phyloP scores from a whole-genome alignment of 2,329 filamentous ascomycete genomes.

The Fusarium brevicatenulatum region DNA sequence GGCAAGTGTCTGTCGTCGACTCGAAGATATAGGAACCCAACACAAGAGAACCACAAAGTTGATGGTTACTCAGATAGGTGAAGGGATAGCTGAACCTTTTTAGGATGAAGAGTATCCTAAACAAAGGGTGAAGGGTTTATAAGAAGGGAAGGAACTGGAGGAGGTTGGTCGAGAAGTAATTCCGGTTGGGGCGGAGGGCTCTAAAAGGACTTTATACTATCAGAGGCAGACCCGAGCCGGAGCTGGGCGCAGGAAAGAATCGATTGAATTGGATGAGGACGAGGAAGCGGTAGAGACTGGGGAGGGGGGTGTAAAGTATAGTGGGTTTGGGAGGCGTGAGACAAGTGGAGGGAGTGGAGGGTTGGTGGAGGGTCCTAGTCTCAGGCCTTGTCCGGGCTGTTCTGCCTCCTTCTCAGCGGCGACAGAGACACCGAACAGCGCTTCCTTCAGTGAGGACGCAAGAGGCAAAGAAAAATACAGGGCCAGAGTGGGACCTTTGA shows the following conservation, averaged over 20 bases:
- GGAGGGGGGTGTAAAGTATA: slow-evolving; percentile 22
- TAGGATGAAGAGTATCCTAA: slow-evolving; percentile 34
- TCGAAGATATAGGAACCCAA: slow-evolving; percentile 16
- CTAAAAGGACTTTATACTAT: slow-evolving; percentile 45
- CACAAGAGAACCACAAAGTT: slow-evolving; percentile 35
- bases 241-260: slow-evolving; percentile 28
- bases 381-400: not conserved
- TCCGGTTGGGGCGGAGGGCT: slow-evolving; percentile 41
- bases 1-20: slow-evolving; percentile 30
- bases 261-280: slow-evolving; percentile 27
- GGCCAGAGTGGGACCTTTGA: slow-evolving; percentile 5
- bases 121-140: slow-evolving; percentile 11
- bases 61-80: slow-evolving; percentile 31
- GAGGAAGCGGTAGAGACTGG: slow-evolving; percentile 31
- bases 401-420: slow-evolving; percentile 8
- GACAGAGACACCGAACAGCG: slow-evolving; percentile 17
- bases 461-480: slow-evolving; percentile 20
- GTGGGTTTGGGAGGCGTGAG: slow-evolving; percentile 35
- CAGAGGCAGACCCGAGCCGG: slow-evolving; percentile 38
- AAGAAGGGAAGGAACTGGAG: slow-evolving; percentile 12
- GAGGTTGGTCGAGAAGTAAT: slow-evolving; percentile 24
- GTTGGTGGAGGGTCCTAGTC: slow-evolving; percentile 23
- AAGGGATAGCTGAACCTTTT: slow-evolving; percentile 26
- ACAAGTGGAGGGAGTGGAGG: slow-evolving; percentile 43
- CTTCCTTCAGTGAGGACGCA: slow-evolving; percentile 12